Evolutionary conservation across 2,329 filamentous ascomycete genomes (phyloP).

Genomic region (Laburnicola sp.): DNA sequence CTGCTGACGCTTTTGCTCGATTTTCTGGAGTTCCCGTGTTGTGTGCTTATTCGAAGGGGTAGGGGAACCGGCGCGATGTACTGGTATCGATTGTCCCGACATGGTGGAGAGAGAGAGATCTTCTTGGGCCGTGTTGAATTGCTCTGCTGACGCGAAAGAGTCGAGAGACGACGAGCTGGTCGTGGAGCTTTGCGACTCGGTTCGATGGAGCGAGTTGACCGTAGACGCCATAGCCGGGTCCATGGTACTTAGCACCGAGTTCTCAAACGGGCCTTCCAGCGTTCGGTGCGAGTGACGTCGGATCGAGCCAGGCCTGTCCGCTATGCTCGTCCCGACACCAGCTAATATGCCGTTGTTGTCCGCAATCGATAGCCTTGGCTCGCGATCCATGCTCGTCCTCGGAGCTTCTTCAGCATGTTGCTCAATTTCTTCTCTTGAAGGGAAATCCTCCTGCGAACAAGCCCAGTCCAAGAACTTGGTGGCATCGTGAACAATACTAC

Average conservation of each 20-base stretch:
- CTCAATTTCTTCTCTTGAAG: conserved; percentile 42
- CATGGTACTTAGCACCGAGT: conserved; percentile 10
- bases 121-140: conserved; percentile 44
- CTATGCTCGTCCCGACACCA: conserved; percentile 44
- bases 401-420: conserved; percentile 16
- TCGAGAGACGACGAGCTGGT: conserved; percentile 31
- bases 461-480: conserved; percentile 83
- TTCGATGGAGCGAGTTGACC: conserved; percentile 33
- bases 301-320: conserved; percentile 30
- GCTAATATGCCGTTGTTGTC: conserved; percentile 42
- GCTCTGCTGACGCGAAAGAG: conserved; percentile 50
- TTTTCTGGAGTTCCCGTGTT: conserved; percentile 63
- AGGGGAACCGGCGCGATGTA: conserved; percentile 14
- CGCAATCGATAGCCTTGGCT: conserved; percentile 30
- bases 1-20: conserved; percentile 60
- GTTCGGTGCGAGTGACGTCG: conserved; percentile 26
- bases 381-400: conserved; percentile 19
- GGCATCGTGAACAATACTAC: conserved; percentile 76
- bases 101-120: conserved; percentile 33
- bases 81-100: conserved; percentile 29
- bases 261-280: conserved; percentile 12
- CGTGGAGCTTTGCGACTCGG: conserved; percentile 31
- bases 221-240: conserved; percentile 23
- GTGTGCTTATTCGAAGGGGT: conserved; percentile 52
- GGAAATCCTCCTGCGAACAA: conserved; percentile 53